These are phyloP conservation scores for Brettanomyces bruxellensis DNA, from an alignment of 805 yeast genomes.

Conservation along the genomic window DNA sequence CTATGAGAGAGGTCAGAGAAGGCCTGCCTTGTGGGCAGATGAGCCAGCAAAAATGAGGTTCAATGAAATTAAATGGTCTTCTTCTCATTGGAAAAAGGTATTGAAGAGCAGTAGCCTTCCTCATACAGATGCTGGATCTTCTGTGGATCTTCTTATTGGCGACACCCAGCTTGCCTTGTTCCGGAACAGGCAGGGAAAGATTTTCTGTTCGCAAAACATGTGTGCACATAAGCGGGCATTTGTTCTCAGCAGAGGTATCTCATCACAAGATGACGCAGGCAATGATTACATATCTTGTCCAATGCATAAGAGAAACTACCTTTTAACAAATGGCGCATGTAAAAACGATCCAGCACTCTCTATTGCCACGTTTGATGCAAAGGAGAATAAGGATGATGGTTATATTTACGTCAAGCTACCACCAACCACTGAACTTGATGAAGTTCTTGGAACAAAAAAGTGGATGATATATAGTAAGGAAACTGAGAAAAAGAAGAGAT, in stretches of 20 bases:
- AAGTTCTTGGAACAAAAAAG: conserved; percentile 23
- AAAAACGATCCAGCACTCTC: conserved; percentile 23
- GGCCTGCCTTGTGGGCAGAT: conserved; percentile 29
- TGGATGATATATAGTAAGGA: conserved; percentile 26
- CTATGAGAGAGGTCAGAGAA: conserved; percentile 27
- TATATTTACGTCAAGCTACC: conserved; percentile 24
- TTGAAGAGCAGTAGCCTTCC: conserved; percentile 22
- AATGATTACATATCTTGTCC: conserved; percentile 29
- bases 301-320: conserved; percentile 27
- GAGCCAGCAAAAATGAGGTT: conserved; percentile 17
- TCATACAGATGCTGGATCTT: conserved; percentile 22
- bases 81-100: conserved; percentile 22
- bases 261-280: conserved; percentile 23
- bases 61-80: conserved; percentile 25
- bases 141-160: conserved; percentile 24
- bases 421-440: conserved; percentile 25
- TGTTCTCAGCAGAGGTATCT: conserved; percentile 27
- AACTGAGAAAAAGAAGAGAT: conserved; percentile 13
- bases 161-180: conserved; percentile 30
- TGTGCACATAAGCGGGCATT: conserved; percentile 33
- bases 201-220: conserved; percentile 31
- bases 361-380: conserved; percentile 26
- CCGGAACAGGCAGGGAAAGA: conserved; percentile 20
- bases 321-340: conserved; percentile 23
- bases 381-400: conserved; percentile 21